Conservation (phyloP, 495 filamentous ascomycete species). For the Hypoxylon perforatum region DNA sequence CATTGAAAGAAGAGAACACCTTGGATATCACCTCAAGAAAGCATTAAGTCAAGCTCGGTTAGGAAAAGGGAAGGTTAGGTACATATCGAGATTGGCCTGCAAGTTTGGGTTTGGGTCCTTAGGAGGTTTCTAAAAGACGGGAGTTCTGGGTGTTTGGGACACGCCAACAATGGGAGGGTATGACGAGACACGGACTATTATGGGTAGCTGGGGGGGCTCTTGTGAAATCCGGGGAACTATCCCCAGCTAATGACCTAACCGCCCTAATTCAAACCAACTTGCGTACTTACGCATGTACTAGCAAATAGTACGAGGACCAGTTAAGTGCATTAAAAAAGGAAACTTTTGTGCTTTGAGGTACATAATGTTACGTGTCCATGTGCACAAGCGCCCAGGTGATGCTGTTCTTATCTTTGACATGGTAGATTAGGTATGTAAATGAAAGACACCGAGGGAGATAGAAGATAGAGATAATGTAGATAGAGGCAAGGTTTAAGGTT, state of each 20-base stretch:
- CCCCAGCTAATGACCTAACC: constrained; percentile 25
- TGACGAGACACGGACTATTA: constrained; percentile 31
- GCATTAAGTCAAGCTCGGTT: not conserved
- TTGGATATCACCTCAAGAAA: not conserved
- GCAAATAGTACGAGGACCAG: constrained; percentile 1
- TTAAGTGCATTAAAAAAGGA: constrained; percentile 6
- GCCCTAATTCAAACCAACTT: constrained; percentile 28
- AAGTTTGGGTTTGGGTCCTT: no score
- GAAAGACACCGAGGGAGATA: constrained; percentile 23
- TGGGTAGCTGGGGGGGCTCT: constrained; percentile 22
- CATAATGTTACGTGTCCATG: constrained; percentile 2
- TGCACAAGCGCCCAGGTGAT: not conserved
- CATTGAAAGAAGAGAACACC: not conserved
- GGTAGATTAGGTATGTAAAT: constrained; percentile 15
- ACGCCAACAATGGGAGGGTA: constrained; percentile 27
- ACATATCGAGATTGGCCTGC: not conserved
- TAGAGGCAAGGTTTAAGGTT: constrained; percentile 21
- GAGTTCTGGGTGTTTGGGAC: no score
- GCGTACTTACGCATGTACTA: constrained; percentile 16
- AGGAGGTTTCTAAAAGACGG: no score
- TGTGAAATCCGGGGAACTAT: constrained; percentile 44
- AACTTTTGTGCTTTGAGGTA: not conserved
- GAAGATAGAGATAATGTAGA: not conserved
- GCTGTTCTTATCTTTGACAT: constrained; percentile 30
- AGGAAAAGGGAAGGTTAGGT: not conserved